Evolutionary conservation across 495 filamentous ascomycete species (phyloP), one percentile per base, ranked within the genome.

Genomic region (Podospora comata): DNA sequence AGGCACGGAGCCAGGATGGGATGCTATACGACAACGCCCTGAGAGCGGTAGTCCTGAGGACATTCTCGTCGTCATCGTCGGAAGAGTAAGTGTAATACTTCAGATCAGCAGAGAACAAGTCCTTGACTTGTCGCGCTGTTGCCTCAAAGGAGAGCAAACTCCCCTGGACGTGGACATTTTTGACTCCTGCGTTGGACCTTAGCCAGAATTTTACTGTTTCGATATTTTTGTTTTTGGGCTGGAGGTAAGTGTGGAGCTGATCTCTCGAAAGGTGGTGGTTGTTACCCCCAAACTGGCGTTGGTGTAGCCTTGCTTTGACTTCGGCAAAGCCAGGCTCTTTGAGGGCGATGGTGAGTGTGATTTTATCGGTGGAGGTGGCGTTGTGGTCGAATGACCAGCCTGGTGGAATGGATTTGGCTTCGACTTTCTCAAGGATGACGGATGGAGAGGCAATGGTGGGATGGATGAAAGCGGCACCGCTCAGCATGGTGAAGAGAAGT

Each of bases 21-120:
- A 88, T 71, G 2, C 80, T 82, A 71, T 88, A 88, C 16, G 75
- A 75, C 28, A 65, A 72, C 16, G 80, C 73, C 9, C 78, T 76
- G n/a, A 81, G 67, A 62, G 72, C 71, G 39, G 39, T 48, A 13
- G 39, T 48, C 39, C 13, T 48, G 55, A 55, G 74, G 6, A n/a
- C 2, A 19, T 28, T 2, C 1, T 63, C 30, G 16, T 9, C 71
- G 2, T 32, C 48, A 44, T 71, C 67, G 2, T 60, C 64, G 11
- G 67, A 71, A 32, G 72, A 66, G 61, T 77, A 80, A 15, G 71
- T 71, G 68, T 81, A 84, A 30, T 75, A 71, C 2, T 65, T 74
- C 23, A 82, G 67, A 16, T 75, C 72, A 13, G 79, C 79, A n/a
- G 77, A 54, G 61, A 84, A 75, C 4, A 83, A 68, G n/a, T 66